Conservation (phyloP, 305 asterid genomes). For the Euphrasia arctica region DNA sequence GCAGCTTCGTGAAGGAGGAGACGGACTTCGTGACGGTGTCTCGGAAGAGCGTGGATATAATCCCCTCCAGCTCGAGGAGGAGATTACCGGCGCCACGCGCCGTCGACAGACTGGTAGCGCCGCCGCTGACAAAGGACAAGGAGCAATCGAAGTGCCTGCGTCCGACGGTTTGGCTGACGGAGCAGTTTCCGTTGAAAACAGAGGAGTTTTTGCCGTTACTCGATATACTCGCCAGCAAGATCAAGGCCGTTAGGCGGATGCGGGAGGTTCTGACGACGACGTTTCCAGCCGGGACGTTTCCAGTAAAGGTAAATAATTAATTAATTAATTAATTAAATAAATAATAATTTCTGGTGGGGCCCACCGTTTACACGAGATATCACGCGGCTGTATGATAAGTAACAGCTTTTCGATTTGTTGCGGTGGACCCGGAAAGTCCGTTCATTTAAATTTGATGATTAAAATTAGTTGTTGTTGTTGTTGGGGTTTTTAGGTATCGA, state of each 20-base stretch:
- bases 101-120: slow-evolving; percentile 43
- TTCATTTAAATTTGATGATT: not conserved
- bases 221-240: slow-evolving; percentile 68
- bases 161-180: slow-evolving; percentile 78
- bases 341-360: slow-evolving; percentile 19
- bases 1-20: slow-evolving; percentile 61
- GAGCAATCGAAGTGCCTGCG: slow-evolving; percentile 55
- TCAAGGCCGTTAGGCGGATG: slow-evolving; percentile 72
- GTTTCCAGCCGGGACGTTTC: slow-evolving; percentile 71
- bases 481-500: slow-evolving; percentile 47
- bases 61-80: slow-evolving; percentile 40
- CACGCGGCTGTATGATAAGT: not conserved
- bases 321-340: not conserved
- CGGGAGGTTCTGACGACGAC: slow-evolving; percentile 77
- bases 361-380: not conserved
- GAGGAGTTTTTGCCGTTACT: slow-evolving; percentile 78
- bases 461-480: too few species aligned
- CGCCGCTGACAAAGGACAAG: slow-evolving; percentile 68
- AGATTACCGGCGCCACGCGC: slow-evolving; percentile 34
- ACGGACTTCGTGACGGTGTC: slow-evolving; percentile 56
- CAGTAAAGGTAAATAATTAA: slow-evolving; percentile 59
- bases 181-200: slow-evolving; percentile 69
- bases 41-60: slow-evolving; percentile 66
- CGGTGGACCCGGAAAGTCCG: not conserved
- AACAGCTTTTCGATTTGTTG: not conserved